Evolutionary conservation across 441 rosid species (phyloP).

Genomic region (Melastoma candidum): DNA sequence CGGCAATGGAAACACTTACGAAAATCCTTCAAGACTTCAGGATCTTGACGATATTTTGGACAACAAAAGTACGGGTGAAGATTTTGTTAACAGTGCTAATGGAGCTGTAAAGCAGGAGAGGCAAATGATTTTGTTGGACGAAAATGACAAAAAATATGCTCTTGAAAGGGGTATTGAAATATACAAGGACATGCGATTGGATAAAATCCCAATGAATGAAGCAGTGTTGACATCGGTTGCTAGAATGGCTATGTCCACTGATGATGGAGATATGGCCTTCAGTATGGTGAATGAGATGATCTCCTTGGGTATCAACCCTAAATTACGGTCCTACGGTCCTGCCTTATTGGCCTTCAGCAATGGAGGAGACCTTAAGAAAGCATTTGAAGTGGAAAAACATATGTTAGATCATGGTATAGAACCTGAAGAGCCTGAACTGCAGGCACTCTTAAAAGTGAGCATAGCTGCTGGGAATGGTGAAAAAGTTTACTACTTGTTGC

Average conservation of each 20-base stretch:
- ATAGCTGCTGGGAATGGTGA: slow-evolving; percentile 38
- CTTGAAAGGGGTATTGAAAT: slow-evolving; percentile 47
- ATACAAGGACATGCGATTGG: slow-evolving; percentile 35
- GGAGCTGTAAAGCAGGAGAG: slow-evolving; percentile 12
- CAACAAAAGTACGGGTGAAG: slow-evolving; percentile 2
- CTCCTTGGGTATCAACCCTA: slow-evolving; percentile 39
- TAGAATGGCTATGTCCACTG: slow-evolving; percentile 56
- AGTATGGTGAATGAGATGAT: slow-evolving; percentile 57
- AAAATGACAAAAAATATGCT: slow-evolving; percentile 42
- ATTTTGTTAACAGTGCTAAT: slow-evolving; percentile 3
- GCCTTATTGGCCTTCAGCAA: slow-evolving; percentile 39
- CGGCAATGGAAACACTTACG: slow-evolving; percentile 6
- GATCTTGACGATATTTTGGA: slow-evolving; percentile 7
- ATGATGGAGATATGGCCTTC: slow-evolving; percentile 57
- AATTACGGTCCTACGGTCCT: slow-evolving; percentile 56
- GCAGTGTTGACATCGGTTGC: slow-evolving; percentile 53
- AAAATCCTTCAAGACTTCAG: slow-evolving; percentile 12
- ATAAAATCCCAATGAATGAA: slow-evolving; percentile 43
- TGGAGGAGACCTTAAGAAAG: slow-evolving; percentile 35
- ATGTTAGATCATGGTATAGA: slow-evolving; percentile 51
- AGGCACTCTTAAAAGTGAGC: slow-evolving; percentile 44
- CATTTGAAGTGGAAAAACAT: slow-evolving; percentile 49
- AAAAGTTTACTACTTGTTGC: slow-evolving; percentile 54
- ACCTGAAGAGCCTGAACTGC: slow-evolving; percentile 58
- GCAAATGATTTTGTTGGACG: slow-evolving; percentile 27